phyloP scores from a whole-genome alignment of 2,329 filamentous ascomycete genomes.

The Ophiostoma triangulosporum region DNA sequence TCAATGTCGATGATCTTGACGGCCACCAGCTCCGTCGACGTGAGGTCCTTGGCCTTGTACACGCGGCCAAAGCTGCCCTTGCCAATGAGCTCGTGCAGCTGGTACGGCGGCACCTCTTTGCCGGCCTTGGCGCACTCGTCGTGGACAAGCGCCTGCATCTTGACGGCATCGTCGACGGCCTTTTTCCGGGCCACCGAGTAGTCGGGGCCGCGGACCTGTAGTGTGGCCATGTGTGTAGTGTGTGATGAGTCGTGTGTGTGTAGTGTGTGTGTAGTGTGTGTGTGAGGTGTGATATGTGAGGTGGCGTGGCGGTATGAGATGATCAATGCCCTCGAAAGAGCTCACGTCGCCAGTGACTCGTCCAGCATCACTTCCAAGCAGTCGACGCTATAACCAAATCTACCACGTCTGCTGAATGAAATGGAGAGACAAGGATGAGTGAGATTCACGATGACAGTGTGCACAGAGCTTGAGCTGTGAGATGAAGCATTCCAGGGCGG shows the following conservation, averaged over 20 bases:
- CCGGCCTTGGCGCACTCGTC: constrained; percentile 43
- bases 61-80: constrained; percentile 57
- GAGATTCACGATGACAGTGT: not conserved
- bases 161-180: constrained; percentile 49
- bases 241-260: not conserved
- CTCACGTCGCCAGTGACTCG: not conserved
- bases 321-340: not conserved
- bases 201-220: constrained; percentile 21
- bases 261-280: not conserved
- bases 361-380: not conserved
- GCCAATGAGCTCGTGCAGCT: constrained; percentile 51
- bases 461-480: not conserved
- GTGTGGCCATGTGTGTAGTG: constrained; percentile 22
- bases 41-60: constrained; percentile 40
- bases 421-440: not conserved
- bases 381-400: too few species aligned
- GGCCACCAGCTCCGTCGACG: constrained; percentile 39
- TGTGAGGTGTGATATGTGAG: not conserved
- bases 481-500: not conserved
- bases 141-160: constrained; percentile 45
- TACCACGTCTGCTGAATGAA: too few species aligned
- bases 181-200: constrained; percentile 23
- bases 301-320: too few species aligned
- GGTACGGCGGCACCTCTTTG: constrained; percentile 44
- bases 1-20: constrained; percentile 79